Conservation (phyloP, 1,284 basidiomycete species). For the Rugosomyces carneus region DNA sequence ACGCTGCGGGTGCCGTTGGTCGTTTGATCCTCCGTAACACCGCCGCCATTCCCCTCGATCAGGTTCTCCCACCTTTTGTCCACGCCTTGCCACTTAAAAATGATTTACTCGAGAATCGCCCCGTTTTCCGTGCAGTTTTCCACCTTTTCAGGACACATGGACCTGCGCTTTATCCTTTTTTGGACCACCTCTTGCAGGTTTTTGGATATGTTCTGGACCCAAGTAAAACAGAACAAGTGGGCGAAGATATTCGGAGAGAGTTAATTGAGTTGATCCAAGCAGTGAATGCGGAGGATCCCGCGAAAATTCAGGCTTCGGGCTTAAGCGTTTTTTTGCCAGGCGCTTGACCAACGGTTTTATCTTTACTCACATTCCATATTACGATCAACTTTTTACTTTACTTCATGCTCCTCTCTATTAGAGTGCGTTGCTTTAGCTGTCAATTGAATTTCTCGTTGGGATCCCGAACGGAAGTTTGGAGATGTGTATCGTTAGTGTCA, state of each 20-base stretch:
- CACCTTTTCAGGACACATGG: constrained; percentile 78
- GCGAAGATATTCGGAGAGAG: constrained; percentile 70
- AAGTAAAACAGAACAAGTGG: constrained; percentile 63
- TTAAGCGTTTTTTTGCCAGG: constrained; percentile 48
- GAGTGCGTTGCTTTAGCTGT: constrained; percentile 24
- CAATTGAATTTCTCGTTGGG: constrained; percentile 3
- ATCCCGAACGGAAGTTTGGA: not conserved
- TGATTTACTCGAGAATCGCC: constrained; percentile 86
- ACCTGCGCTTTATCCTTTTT: constrained; percentile 64
- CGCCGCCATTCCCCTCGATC: constrained; percentile 81
- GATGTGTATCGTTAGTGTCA: not conserved
- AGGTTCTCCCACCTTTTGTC: constrained; percentile 84
- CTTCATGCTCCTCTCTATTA: constrained; percentile 15
- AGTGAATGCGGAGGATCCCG: constrained; percentile 70
- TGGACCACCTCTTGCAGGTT: constrained; percentile 79
- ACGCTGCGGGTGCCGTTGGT: constrained; percentile 89
- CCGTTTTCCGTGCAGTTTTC: constrained; percentile 90
- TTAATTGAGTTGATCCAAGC: constrained; percentile 72
- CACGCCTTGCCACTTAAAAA: constrained; percentile 82
- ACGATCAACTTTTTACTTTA: constrained; percentile 16
- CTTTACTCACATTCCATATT: constrained; percentile 19
- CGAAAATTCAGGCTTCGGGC: constrained; percentile 72
- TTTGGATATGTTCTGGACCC: constrained; percentile 86
- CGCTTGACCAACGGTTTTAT: constrained; percentile 12
- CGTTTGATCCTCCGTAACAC: constrained; percentile 86